A percentile compares a stretch with the other conserved stretches of the same genome.
These are phyloP conservation scores for Cordyceps farinosa DNA, from an alignment of 2,329 filamentous ascomycete genomes.

Conservation along the genomic window DNA sequence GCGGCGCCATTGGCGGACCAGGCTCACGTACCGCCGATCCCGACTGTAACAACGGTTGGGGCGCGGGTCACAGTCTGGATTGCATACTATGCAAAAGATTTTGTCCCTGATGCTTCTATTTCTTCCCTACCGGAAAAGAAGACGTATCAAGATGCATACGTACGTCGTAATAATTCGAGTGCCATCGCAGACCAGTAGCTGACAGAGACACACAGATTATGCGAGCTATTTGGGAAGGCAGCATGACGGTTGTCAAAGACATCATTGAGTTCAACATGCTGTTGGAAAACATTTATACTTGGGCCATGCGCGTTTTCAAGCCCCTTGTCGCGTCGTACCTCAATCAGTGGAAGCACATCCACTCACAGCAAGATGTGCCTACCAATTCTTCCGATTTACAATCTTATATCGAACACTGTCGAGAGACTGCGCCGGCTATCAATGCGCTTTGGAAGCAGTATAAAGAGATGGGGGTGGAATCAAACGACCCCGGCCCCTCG, in stretches of 20 bases:
- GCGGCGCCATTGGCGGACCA: slow-evolving; percentile 6
- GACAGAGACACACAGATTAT: slow-evolving; percentile 18
- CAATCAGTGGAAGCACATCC: slow-evolving; percentile 19
- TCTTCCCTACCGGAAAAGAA: not conserved
- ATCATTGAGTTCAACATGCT: slow-evolving; percentile 20
- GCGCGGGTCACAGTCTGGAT: slow-evolving; percentile 21
- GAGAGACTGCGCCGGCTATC: not conserved
- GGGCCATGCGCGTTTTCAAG: slow-evolving; percentile 23
- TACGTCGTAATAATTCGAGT: slow-evolving; percentile 1
- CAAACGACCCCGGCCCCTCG: not conserved
- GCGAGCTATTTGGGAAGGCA: slow-evolving; percentile 22
- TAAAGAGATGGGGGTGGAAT: not conserved
- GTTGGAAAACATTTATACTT: slow-evolving; percentile 24
- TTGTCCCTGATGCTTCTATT: not conserved
- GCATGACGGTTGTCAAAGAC: slow-evolving; percentile 17
- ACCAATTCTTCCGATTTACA: not conserved
- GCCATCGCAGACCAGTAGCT: not conserved
- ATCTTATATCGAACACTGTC: not conserved
- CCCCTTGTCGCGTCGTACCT: slow-evolving; percentile 22
- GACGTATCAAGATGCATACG: slow-evolving; percentile 13
- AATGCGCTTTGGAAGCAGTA: not conserved
- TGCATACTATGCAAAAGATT: slow-evolving; percentile 18
- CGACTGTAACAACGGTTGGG: slow-evolving; percentile 21
- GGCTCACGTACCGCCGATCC: slow-evolving; percentile 21
- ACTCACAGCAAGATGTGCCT: not conserved